Percentiles rank a stretch among this genome's conserved stretches.
Evolutionary conservation across 305 asterid genomes (phyloP).

Genomic region (Plantago coronopus): DNA sequence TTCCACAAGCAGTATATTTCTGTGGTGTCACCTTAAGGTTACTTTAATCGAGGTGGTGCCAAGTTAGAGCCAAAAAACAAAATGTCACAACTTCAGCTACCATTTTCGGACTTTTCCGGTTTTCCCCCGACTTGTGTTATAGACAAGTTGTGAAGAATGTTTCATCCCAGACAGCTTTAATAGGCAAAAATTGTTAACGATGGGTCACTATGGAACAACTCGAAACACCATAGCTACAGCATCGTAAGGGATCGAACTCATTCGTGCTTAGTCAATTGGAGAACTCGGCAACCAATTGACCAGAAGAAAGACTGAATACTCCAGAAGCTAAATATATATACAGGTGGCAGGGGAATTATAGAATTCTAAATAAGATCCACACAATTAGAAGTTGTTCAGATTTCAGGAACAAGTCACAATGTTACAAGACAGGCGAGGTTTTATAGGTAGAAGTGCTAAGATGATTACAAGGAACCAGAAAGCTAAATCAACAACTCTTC

Average conservation of each 20-base stretch:
- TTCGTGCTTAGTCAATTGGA: too few species aligned
- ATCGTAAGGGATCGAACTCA: too few species aligned
- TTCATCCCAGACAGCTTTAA: background rate
- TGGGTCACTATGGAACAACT: too few species aligned
- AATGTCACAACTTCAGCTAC: too few species aligned
- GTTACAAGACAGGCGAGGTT: constrained; percentile 19
- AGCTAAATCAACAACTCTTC: constrained; percentile 9
- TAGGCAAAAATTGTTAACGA: background rate
- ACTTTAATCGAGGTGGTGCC: too few species aligned
- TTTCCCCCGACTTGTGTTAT: too few species aligned
- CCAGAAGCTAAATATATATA: constrained; percentile 18
- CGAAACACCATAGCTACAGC: too few species aligned
- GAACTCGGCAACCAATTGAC: background rate
- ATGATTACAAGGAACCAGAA: constrained; percentile 16
- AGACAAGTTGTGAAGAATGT: too few species aligned
- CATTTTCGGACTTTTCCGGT: too few species aligned
- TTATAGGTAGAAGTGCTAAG: background rate
- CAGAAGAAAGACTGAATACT: background rate
- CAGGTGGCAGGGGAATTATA: constrained; percentile 16
- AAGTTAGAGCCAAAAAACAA: too few species aligned
- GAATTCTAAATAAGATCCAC: background rate
- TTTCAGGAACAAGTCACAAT: constrained; percentile 21
- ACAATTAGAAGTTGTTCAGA: constrained; percentile 14
- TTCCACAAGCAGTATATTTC: background rate
- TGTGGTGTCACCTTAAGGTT: background rate